These are phyloP conservation scores for Candida methanosorbosa DNA, from an alignment of 805 yeast genomes.

Conservation along the genomic window DNA sequence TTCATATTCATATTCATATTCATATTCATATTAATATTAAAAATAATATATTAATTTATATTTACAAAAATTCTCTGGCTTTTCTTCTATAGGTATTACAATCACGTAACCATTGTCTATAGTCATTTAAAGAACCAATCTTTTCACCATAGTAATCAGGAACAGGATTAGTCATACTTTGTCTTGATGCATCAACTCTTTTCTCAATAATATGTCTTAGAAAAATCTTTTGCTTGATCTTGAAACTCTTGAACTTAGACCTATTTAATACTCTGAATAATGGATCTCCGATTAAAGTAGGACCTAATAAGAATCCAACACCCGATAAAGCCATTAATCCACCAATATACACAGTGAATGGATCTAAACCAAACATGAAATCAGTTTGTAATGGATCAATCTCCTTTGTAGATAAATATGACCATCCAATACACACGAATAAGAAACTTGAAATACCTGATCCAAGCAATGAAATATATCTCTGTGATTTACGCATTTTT, in stretches of 20 bases:
- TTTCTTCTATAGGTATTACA: slow-evolving; percentile 85
- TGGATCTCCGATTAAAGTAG: slow-evolving; percentile 60
- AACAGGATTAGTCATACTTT: slow-evolving; percentile 86
- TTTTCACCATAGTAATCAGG: slow-evolving; percentile 99
- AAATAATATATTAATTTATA: not conserved
- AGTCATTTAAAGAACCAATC: slow-evolving; percentile 75
- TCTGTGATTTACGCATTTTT: slow-evolving; percentile 63
- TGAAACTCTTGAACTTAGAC: slow-evolving; percentile 36
- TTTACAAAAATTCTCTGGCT: slow-evolving; percentile 60
- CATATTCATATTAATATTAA: not conserved
- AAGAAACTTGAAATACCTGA: slow-evolving; percentile 59
- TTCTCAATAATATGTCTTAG: slow-evolving; percentile 64
- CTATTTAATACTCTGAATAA: slow-evolving; percentile 52
- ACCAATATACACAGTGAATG: slow-evolving; percentile 71
- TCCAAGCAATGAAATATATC: slow-evolving; percentile 57
- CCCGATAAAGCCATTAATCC: slow-evolving; percentile 66
- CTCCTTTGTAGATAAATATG: slow-evolving; percentile 68
- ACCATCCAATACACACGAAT: slow-evolving; percentile 65
- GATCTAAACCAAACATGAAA: slow-evolving; percentile 83
- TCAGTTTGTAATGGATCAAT: slow-evolving; percentile 87
- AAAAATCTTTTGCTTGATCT: slow-evolving; percentile 62
- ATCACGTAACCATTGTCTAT: slow-evolving; percentile 94
- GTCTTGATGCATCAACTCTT: slow-evolving; percentile 89
- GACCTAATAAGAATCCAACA: slow-evolving; percentile 78
- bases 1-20: not conserved